Evolutionary conservation across 2,329 filamentous ascomycete genomes (phyloP).

Genomic region (Xenoacremonium recifei): DNA sequence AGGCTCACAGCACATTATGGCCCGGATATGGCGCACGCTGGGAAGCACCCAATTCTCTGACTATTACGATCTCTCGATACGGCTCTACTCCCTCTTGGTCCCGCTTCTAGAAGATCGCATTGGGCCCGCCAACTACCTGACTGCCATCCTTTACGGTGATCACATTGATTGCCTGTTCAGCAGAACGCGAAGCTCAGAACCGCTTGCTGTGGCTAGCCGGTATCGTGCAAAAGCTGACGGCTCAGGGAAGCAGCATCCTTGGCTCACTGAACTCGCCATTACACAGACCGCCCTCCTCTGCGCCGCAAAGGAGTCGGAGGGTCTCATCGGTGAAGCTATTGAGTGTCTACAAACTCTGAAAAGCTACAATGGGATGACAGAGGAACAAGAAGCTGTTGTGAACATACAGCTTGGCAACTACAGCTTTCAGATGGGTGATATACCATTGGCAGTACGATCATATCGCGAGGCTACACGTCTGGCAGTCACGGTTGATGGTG

Average conservation of each 20-base stretch:
- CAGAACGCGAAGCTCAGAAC: slow-evolving; percentile 23
- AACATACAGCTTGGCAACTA: slow-evolving; percentile 33
- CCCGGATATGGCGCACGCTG: slow-evolving; percentile 30
- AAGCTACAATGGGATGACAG: slow-evolving; percentile 25
- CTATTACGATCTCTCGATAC: slow-evolving; percentile 31
- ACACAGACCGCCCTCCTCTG: slow-evolving; percentile 30
- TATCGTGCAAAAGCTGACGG: slow-evolving; percentile 29
- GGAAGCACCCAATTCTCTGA: slow-evolving; percentile 31
- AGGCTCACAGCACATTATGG: slow-evolving; percentile 27
- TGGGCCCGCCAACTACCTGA: slow-evolving; percentile 32
- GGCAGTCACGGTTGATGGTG: slow-evolving; percentile 25
- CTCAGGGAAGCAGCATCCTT: slow-evolving; percentile 27
- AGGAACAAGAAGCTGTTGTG: slow-evolving; percentile 31
- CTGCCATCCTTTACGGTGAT: slow-evolving; percentile 32
- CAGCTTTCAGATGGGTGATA: slow-evolving; percentile 27
- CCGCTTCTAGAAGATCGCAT: slow-evolving; percentile 30
- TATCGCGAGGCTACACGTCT: slow-evolving; percentile 30
- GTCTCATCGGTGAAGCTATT: slow-evolving; percentile 29
- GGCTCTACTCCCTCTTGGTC: slow-evolving; percentile 29
- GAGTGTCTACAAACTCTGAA: slow-evolving; percentile 28
- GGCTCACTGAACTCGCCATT: slow-evolving; percentile 31
- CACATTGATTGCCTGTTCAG: slow-evolving; percentile 33
- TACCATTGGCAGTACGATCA: slow-evolving; percentile 25
- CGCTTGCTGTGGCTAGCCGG: slow-evolving; percentile 26
- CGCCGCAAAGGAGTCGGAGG: slow-evolving; percentile 27